Evolutionary conservation across 163 green algal genomes (phyloP), one percentile per base, ranked within the genome.

Genomic region (Volvox carteri): DNA sequence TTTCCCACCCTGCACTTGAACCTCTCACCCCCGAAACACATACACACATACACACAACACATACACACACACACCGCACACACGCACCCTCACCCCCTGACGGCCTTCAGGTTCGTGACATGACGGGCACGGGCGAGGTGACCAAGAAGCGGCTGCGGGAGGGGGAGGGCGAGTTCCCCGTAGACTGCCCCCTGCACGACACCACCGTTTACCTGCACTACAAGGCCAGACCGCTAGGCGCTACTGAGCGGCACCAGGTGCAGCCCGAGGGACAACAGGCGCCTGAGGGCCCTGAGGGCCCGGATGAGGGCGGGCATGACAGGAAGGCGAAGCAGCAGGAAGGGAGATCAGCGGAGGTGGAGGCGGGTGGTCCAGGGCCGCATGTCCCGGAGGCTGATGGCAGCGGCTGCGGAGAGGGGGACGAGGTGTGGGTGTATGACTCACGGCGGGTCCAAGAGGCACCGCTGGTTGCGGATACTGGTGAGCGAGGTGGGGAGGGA

Each of bases 101-200:
- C n/a, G n/a, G n/a, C n/a, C n/a, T n/a, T n/a, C n/a, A 99, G 94
- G 95, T 98, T 46, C 92, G 97, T 0, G 97, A 99, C 92, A 88
- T 99, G 86, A 96, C 93, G 4, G 96, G 95, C 12, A 95, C 95
- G 52, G 96, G 96, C 25, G 83, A 90, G 25, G 93, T 98, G 35
- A 92, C 94, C 33, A 99, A 99, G 93, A 90, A 91, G 65, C 93
- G 95, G 5, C 39, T 97, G 44, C 80, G 74, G 46, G 94, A 97
- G 65, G 97, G 97, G 1, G 9, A 44, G 12, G 97, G 97, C 0
- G 94, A 98, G 77, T 99, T 99, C 88, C 97, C 97, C 42, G 88
- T 97, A 4, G 97, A 98, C 92, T 98, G 96, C 93, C 96, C 97
- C 1, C 62, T 99, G 37, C 88, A 98, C 37, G 97, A 99, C 94